Percentiles rank a stretch among this genome's conserved stretches.
Conservation (phyloP, 2,329 filamentous ascomycete genomes). For the Pseudofabraea citricarpa region DNA sequence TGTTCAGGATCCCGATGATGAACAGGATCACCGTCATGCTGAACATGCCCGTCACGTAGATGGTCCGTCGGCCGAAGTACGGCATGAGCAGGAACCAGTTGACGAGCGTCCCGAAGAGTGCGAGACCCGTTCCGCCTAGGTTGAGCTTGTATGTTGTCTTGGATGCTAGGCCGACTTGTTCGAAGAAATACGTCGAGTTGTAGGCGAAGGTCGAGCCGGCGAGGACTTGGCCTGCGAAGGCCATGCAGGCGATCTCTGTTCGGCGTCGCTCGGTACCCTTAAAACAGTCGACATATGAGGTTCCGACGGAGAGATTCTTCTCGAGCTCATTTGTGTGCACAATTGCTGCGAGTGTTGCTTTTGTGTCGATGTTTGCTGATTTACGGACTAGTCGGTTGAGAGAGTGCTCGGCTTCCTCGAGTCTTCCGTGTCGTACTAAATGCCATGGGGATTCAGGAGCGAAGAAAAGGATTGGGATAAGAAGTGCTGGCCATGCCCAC, state of each 20-base stretch:
- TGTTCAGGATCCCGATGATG: slow-evolving; percentile 37
- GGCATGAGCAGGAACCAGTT: slow-evolving; percentile 43
- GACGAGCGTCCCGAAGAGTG: slow-evolving; percentile 37
- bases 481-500: slow-evolving; percentile 43
- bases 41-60: slow-evolving; percentile 33
- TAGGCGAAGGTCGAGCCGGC: slow-evolving; percentile 32
- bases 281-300: slow-evolving; percentile 42
- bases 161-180: slow-evolving; percentile 37
- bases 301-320: slow-evolving; percentile 33
- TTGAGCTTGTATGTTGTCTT: slow-evolving; percentile 36
- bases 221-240: slow-evolving; percentile 37
- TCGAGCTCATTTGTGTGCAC: slow-evolving; percentile 42
- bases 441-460: slow-evolving; percentile 45
- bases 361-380: slow-evolving; percentile 6
- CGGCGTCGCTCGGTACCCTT: slow-evolving; percentile 40
- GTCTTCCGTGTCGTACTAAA: slow-evolving; percentile 38
- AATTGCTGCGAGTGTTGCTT: slow-evolving; percentile 32
- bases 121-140: slow-evolving; percentile 37
- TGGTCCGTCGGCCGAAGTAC: slow-evolving; percentile 35
- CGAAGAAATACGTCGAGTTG: slow-evolving; percentile 41
- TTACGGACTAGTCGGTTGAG: slow-evolving; percentile 30
- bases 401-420: slow-evolving; percentile 37
- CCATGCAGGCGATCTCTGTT: slow-evolving; percentile 40
- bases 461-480: slow-evolving; percentile 37
- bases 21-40: slow-evolving; percentile 35